Conservation (phyloP, 169 alveolate genomes). For the Theileria equi region DNA sequence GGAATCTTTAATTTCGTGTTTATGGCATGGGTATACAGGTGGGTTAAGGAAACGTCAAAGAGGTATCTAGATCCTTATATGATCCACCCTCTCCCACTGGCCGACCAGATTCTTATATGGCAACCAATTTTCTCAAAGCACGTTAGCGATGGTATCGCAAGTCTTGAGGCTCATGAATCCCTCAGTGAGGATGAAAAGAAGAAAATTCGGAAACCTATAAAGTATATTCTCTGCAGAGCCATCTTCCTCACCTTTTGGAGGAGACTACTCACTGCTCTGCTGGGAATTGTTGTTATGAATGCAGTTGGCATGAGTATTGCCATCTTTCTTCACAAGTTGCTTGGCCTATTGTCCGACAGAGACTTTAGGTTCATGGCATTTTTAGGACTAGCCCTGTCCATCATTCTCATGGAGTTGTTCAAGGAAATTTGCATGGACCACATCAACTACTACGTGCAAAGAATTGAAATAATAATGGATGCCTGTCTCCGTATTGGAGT, state of each 20-base stretch:
- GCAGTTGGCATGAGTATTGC: slow-evolving; percentile 23
- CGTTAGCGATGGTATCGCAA: slow-evolving; percentile 39
- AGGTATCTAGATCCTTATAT: slow-evolving; percentile 6
- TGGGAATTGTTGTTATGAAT: slow-evolving; percentile 19
- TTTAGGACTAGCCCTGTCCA: background rate
- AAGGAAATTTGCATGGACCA: slow-evolving; percentile 29
- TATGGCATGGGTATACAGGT: slow-evolving; percentile 28
- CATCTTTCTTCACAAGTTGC: slow-evolving; percentile 4
- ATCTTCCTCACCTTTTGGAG: slow-evolving; percentile 24
- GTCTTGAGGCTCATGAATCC: slow-evolving; percentile 1
- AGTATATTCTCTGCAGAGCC: slow-evolving; percentile 14
- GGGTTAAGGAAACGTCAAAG: slow-evolving; percentile 23
- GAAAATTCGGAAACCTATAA: background rate
- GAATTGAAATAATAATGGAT: slow-evolving; percentile 34
- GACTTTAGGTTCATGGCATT: background rate
- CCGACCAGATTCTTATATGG: slow-evolving; percentile 45
- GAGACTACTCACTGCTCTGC: slow-evolving; percentile 5
- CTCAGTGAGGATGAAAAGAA: background rate
- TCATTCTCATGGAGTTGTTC: slow-evolving; percentile 6
- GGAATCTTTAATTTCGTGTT: slow-evolving; percentile 27
- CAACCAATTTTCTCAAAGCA: slow-evolving; percentile 43
- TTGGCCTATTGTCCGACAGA: background rate
- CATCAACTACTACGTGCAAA: slow-evolving; percentile 19
- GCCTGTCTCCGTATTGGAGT: slow-evolving; percentile 29
- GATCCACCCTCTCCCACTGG: slow-evolving; percentile 36